phyloP scores from a whole-genome alignment of 345 rosid species.

The Physaria fendleri region DNA sequence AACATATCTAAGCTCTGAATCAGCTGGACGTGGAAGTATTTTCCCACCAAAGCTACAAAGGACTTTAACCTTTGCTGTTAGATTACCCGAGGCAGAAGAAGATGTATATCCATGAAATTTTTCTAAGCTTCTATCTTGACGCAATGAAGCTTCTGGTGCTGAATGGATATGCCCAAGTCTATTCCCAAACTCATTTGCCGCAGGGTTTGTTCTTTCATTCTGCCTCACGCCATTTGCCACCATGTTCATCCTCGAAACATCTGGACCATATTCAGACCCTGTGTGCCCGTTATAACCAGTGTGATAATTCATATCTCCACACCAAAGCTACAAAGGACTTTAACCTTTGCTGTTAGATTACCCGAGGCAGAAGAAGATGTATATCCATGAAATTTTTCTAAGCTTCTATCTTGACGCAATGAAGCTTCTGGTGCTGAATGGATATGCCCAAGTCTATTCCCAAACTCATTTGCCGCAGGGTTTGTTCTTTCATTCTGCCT shows the following conservation, averaged over 20 bases:
- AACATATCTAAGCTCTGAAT: slow-evolving; percentile 83
- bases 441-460: slow-evolving; percentile 41
- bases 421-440: slow-evolving; percentile 44
- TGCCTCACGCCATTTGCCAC: slow-evolving; percentile 31
- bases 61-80: slow-evolving; percentile 50
- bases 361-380: slow-evolving; percentile 42
- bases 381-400: slow-evolving; percentile 32
- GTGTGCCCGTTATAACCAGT: background rate
- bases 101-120: slow-evolving; percentile 34
- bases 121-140: slow-evolving; percentile 35
- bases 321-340: slow-evolving; percentile 33
- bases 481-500: slow-evolving; percentile 44
- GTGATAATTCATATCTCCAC: too few species aligned
- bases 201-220: slow-evolving; percentile 39
- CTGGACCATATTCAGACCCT: slow-evolving; percentile 2
- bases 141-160: slow-evolving; percentile 37
- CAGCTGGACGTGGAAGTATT: slow-evolving; percentile 80
- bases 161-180: slow-evolving; percentile 44
- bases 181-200: slow-evolving; percentile 35
- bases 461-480: slow-evolving; percentile 31
- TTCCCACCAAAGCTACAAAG: slow-evolving; percentile 92
- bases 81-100: slow-evolving; percentile 39
- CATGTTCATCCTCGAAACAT: slow-evolving; percentile 19
- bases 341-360: slow-evolving; percentile 43
- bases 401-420: slow-evolving; percentile 32